Evolutionary conservation across 768 basidiomycete species (phyloP), one percentile per base, ranked within the genome.

Genomic region (Mycena leptocephala): DNA sequence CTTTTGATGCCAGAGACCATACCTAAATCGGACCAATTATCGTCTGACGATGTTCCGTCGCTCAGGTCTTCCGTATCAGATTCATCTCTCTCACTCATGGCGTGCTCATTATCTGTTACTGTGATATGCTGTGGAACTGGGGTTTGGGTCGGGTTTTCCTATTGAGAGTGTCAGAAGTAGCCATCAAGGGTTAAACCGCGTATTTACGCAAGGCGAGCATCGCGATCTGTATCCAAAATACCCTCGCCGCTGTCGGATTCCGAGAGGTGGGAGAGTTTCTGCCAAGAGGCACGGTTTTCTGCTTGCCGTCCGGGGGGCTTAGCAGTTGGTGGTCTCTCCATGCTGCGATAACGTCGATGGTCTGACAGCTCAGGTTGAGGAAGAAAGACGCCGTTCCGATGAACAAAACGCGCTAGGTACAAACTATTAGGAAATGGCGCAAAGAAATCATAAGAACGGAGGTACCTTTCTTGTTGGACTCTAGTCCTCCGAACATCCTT

Each of bases 1-100:
- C 35, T 41, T 28, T 70, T 8, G 8, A 43, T 51, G n/a, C 30
- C 22, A 39, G 10, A 22, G 28, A 46, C 77, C 84, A 74, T 72
- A 91, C 91, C 88, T 61, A 85, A 67, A 66, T 92, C 88, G 33
- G 87, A 88, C 90, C 88, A 89, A 64, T 86, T 84, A 81, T 86
- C 86, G 56, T 90, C 90, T 16, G 90, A 88, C 56, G 86, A 89
- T 70, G 85, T 85, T 46, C 83, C 85, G 59, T 93, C 93, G 2
- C 92, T 94, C 62, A 94, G 80, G 79, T 93, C 94, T 28, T 91
- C 92, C 76, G 95, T 86, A 78, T 96, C 96, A 3, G 95, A 96
- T 83, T 96, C 95, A 76, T 96, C 95, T 4, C 91, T 92, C 63
- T 92, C 93, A 11, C 90, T 91, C 79, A 93, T 87, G 67, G 86